A percentile compares a stretch with the other conserved stretches of the same genome.
Conservation (phyloP, 2,329 filamentous ascomycete species). For the Stagonosporopsis rhizophila region DNA sequence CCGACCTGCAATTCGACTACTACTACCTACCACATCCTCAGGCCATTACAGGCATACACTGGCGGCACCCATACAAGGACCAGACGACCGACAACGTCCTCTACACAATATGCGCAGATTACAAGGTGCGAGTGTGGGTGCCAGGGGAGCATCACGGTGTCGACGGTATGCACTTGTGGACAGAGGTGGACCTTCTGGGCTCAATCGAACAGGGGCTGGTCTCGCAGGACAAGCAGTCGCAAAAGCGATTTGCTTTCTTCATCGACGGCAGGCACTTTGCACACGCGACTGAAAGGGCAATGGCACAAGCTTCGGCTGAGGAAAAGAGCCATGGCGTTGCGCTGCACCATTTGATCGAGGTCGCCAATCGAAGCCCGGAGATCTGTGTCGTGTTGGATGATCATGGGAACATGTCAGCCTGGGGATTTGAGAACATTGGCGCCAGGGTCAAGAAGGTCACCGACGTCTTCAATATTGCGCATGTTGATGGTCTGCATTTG, state of each 20-base stretch:
- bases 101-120: constrained; percentile 87
- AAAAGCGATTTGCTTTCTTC: constrained; percentile 75
- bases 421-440: constrained; percentile 88
- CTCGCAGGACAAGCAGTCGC: constrained; percentile 47
- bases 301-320: constrained; percentile 66
- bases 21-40: constrained; percentile 87
- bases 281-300: constrained; percentile 76
- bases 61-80: constrained; percentile 79
- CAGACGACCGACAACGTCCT: constrained; percentile 85
- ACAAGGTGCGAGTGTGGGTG: constrained; percentile 82
- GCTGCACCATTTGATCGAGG: constrained; percentile 82
- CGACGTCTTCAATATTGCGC: constrained; percentile 84
- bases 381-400: constrained; percentile 86
- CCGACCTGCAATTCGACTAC: constrained; percentile 87
- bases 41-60: constrained; percentile 81
- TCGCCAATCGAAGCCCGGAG: constrained; percentile 85
- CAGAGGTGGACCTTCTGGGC: constrained; percentile 75
- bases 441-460: constrained; percentile 70
- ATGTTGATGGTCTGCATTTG: constrained; percentile 67
- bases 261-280: constrained; percentile 83
- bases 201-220: constrained; percentile 68
- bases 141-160: constrained; percentile 74
- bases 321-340: constrained; percentile 71
- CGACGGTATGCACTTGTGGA: constrained; percentile 80
- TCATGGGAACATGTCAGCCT: constrained; percentile 86